phyloP scores from a whole-genome alignment of 345 rosid genomes.

The Lenwebbia sp. region DNA sequence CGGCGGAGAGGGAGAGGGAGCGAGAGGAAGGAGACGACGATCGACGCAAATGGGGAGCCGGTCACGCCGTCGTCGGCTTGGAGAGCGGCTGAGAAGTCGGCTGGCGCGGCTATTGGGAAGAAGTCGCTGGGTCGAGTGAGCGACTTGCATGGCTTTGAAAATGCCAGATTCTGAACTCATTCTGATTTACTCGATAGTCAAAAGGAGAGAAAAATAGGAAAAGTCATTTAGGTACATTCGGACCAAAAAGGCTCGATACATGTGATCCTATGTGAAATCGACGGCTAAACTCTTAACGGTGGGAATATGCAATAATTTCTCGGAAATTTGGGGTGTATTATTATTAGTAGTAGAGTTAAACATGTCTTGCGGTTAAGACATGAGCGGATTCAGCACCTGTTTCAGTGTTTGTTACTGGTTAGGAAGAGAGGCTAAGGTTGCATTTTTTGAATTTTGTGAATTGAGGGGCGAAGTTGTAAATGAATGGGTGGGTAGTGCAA shows the following conservation, averaged over 20 bases:
- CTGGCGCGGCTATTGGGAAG: constrained; percentile 68
- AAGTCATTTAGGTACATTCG: not conserved
- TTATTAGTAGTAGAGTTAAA: not conserved
- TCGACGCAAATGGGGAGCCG: constrained; percentile 28
- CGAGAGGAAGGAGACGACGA: not conserved
- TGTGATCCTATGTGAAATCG: not conserved
- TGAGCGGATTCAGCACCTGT: not conserved
- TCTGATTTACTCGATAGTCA: not conserved
- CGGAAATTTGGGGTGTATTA: not conserved
- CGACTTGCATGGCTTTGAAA: constrained; percentile 94
- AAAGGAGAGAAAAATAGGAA: not conserved
- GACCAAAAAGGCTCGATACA: not conserved
- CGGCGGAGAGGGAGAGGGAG: constrained; percentile 35
- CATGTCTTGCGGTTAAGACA: not conserved
- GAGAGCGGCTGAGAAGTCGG: constrained; percentile 88
- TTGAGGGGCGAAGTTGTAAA: not conserved
- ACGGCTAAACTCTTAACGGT: not conserved
- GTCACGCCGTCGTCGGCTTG: constrained; percentile 78
- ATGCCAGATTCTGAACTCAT: constrained; percentile 77
- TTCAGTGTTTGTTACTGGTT: no score
- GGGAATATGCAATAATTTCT: not conserved
- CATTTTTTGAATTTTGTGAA: not conserved
- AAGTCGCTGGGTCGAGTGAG: constrained; percentile 56
- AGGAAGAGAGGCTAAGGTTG: not conserved
- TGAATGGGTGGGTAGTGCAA: not conserved